A percentile compares a stretch with the other conserved stretches of the same genome.
These are phyloP conservation scores for Colletotrichum chlorophyti DNA, from an alignment of 2,329 filamentous ascomycete species.

Conservation along the genomic window DNA sequence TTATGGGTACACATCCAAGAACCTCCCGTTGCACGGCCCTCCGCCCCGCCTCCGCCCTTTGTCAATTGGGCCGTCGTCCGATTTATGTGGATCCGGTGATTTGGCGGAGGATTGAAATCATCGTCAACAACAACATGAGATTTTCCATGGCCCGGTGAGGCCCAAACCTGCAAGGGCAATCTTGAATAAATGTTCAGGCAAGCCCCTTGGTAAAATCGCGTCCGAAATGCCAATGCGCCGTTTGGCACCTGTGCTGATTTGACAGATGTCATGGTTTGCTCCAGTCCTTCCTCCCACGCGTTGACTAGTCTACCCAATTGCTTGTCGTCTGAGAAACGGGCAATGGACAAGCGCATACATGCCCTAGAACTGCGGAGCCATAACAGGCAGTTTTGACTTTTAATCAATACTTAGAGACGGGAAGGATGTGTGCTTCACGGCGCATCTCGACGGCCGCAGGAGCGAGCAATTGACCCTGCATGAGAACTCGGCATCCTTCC, in stretches of 20 bases:
- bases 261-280: conserved; percentile 7
- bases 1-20: neutral
- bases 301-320: conserved; percentile 8
- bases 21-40: conserved; percentile 25
- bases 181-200: conserved; percentile 5
- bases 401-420: too few species aligned
- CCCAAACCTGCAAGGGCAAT: conserved; percentile 17
- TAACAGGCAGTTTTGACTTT: too few species aligned
- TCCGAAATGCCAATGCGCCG: neutral
- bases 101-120: conserved; percentile 8
- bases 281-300: conserved; percentile 12
- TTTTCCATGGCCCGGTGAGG: conserved; percentile 10
- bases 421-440: too few species aligned
- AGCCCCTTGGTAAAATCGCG: neutral
- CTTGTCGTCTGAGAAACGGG: conserved; percentile 18
- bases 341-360: neutral
- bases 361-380: neutral
- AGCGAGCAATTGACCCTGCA: too few species aligned
- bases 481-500: too few species aligned
- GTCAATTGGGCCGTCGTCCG: conserved; percentile 24
- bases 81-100: conserved; percentile 14
- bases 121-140: neutral
- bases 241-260: neutral
- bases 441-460: too few species aligned
- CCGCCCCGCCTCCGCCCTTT: conserved; percentile 17